Evolutionary conservation across 83 land plant species (phyloP), one percentile per base, ranked within the genome.

Genomic region (Thuja plicata): DNA sequence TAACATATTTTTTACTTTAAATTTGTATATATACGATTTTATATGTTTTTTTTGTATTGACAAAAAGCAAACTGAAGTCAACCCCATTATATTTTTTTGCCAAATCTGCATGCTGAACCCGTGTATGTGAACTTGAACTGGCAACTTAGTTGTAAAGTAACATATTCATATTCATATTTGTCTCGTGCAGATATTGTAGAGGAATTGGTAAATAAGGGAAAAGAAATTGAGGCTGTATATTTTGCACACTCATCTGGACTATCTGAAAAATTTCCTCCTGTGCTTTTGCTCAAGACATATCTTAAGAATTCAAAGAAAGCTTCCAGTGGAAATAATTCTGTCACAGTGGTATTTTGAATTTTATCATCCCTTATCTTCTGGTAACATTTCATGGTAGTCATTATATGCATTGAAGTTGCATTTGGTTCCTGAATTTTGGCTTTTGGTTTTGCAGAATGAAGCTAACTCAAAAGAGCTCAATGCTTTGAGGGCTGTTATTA

Each of bases 151-250:
- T 15, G 57, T 54, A 54, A 54, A 46, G 10, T 83, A 54, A 83
- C 55, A 30, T 41, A 32, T 66, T n/a, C 55, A 30, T 41, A 32
- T 66, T n/a, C n/a, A 83, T 83, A 9, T 41, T 4, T 83, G 50
- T 43, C 89, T 94, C 73, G 27, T 90, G 80, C 96, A 95, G 97
- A 89, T 87, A 83, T 93, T 85, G 89, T 95, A 90, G 93, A 95
- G 55, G 85, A 76, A 66, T 89, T 95, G 85, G 87, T 92, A 40
- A 90, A 90, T 54, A 95, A 94, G 89, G 96, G 96, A 48, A 97
- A 96, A 77, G 96, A 94, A 90, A 91, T 97, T 81, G 99, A 97
- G 89, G 99, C 99, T 34, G 92, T 97, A 50, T 92, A 93, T 85
- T 96, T 97, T 88, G 94, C 93, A 30, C 90, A 92, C 89, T 96